A percentile compares a stretch with the other conserved stretches of the same genome.
Conservation (phyloP, 2,329 filamentous ascomycete species). For the Colletotrichum simmondsii region DNA sequence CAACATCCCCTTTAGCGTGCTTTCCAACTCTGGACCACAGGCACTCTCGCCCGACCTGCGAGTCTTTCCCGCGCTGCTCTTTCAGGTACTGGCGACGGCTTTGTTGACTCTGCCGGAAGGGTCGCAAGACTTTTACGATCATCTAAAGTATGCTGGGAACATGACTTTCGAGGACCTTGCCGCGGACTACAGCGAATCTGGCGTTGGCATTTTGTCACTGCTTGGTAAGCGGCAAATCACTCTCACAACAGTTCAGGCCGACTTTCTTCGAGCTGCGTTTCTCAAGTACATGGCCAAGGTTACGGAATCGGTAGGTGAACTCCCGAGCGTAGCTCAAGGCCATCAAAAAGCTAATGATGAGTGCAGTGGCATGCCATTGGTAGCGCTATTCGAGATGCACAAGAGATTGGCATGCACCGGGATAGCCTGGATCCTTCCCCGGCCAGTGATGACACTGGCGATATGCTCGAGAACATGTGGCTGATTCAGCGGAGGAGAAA, state of each 20-base stretch:
- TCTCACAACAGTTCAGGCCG: slow-evolving; percentile 66
- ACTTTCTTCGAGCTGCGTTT: slow-evolving; percentile 66
- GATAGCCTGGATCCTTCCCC: slow-evolving; percentile 63
- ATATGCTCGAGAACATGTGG: slow-evolving; percentile 68
- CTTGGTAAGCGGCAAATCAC: slow-evolving; percentile 68
- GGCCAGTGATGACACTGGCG: slow-evolving; percentile 55
- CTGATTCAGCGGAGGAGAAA: slow-evolving; percentile 63
- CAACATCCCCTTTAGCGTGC: slow-evolving; percentile 60
- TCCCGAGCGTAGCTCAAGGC: not conserved
- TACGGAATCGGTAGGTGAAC: slow-evolving; percentile 61
- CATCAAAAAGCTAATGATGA: not conserved
- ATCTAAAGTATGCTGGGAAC: slow-evolving; percentile 67
- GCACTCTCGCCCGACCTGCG: slow-evolving; percentile 62
- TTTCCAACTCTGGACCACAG: slow-evolving; percentile 61
- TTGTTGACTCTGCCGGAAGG: slow-evolving; percentile 63
- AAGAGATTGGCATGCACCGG: slow-evolving; percentile 70
- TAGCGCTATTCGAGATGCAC: slow-evolving; percentile 68
- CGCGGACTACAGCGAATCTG: slow-evolving; percentile 69
- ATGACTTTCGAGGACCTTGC: slow-evolving; percentile 72
- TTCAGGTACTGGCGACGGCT: slow-evolving; percentile 67
- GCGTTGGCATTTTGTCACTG: slow-evolving; percentile 62
- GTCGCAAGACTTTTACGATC: slow-evolving; percentile 60
- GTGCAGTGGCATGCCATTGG: slow-evolving; percentile 66
- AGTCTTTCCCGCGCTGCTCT: slow-evolving; percentile 69
- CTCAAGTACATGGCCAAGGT: slow-evolving; percentile 70